Evolutionary conservation across 1,284 basidiomycete species (phyloP).

Genomic region (Heterobasidion parviporum): DNA sequence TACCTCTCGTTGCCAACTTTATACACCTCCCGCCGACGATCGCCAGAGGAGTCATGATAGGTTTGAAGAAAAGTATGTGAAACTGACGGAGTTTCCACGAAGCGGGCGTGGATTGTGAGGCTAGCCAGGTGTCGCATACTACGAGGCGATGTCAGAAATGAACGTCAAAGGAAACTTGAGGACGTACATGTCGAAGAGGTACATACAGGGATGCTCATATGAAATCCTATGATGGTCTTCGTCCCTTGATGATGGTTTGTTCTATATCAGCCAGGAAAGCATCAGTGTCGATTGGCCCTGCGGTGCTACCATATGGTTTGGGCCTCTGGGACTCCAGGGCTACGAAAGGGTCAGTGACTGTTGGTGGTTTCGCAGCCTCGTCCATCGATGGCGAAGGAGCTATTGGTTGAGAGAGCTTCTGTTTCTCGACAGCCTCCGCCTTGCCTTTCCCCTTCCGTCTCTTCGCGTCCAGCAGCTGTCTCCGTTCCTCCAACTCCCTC

Average conservation of each 20-base stretch:
- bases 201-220: no score
- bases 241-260: constrained; percentile 18
- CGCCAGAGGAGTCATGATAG: no score
- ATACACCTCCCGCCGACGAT: no score
- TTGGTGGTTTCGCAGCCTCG: background rate
- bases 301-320: constrained; percentile 7
- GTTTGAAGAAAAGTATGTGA: no score
- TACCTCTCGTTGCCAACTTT: no score
- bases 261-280: constrained; percentile 58
- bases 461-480: constrained; percentile 73
- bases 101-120: no score
- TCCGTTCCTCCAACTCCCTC: constrained; percentile 69
- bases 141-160: no score
- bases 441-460: constrained; percentile 48
- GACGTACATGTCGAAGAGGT: no score
- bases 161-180: no score
- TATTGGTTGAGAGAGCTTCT: background rate
- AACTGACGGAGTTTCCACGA: no score
- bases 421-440: constrained; percentile 4
- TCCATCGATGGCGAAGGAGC: background rate
- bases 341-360: constrained; percentile 37
- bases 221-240: background rate
- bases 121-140: no score
- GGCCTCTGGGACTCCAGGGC: constrained; percentile 34
- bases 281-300: constrained; percentile 37